Percentiles rank a stretch among this genome's conserved stretches.
Conservation (phyloP, 225 moss, liverwort and hornwort species). For the Sphagnum tenellum region DNA sequence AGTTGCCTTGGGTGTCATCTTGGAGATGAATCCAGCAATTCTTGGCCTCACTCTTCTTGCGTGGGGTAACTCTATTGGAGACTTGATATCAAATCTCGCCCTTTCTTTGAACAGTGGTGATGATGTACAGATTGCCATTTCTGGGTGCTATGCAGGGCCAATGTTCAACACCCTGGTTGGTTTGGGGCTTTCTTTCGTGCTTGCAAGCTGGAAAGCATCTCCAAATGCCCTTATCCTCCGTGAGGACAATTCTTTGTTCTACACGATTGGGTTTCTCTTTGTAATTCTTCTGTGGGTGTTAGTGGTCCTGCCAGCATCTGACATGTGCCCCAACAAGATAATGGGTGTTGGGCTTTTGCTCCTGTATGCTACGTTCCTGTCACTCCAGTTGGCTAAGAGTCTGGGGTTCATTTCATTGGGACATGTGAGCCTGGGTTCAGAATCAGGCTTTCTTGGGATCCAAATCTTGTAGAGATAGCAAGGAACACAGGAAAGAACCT, state of each 20-base stretch:
- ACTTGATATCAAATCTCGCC: conserved; percentile 83
- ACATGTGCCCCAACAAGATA: conserved; percentile 67
- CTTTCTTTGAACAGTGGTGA: conserved; percentile 54
- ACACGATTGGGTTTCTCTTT: conserved; percentile 76
- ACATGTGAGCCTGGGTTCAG: conserved; percentile 22
- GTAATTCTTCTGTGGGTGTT: conserved; percentile 70
- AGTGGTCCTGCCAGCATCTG: conserved; percentile 36
- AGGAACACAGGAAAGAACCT: too few species aligned
- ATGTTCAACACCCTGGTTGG: conserved; percentile 94
- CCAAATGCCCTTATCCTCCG: conserved; percentile 56
- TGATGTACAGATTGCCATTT: conserved; percentile 84
- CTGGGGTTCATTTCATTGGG: conserved; percentile 32
- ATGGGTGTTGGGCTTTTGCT: conserved; percentile 73
- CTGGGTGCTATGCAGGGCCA: conserved; percentile 91
- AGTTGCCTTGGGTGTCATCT: conserved; percentile 73
- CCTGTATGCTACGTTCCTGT: conserved; percentile 58
- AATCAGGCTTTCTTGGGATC: conserved; percentile 29
- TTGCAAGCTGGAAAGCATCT: conserved; percentile 75
- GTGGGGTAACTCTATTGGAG: conserved; percentile 95
- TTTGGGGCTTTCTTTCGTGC: conserved; percentile 69
- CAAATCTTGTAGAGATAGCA: conserved; percentile 19
- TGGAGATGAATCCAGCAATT: conserved; percentile 77
- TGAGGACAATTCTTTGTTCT: conserved; percentile 56
- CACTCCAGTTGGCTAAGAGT: conserved; percentile 37
- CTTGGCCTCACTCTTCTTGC: conserved; percentile 92